These are phyloP conservation scores for Yamadazyma aaseri DNA, from an alignment of 1,139 yeast genomes.

Conservation along the genomic window DNA sequence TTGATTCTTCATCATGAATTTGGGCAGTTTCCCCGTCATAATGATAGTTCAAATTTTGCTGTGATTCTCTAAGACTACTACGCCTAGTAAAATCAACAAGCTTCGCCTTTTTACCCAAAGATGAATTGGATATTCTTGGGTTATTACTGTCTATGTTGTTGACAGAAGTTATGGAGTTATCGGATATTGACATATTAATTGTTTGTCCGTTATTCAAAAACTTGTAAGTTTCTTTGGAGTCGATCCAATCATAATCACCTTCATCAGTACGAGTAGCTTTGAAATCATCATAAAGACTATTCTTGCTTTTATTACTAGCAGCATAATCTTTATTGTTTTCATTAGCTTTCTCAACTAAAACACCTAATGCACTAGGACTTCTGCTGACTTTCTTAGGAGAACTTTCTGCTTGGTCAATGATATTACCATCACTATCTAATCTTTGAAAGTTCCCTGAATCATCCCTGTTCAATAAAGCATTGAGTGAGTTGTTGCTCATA, in stretches of 20 bases:
- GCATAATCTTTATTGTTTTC: slow-evolving; percentile 27
- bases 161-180: slow-evolving; percentile 11
- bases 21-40: slow-evolving; percentile 37
- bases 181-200: slow-evolving; percentile 14
- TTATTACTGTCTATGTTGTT: slow-evolving; percentile 4
- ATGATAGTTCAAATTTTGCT: slow-evolving; percentile 21
- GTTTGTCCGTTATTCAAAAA: slow-evolving; percentile 15
- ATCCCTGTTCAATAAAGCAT: slow-evolving; percentile 29
- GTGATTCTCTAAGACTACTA: slow-evolving; percentile 44
- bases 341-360: slow-evolving; percentile 25
- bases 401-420: slow-evolving; percentile 27
- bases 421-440: slow-evolving; percentile 55
- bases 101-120: slow-evolving; percentile 36
- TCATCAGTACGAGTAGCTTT: slow-evolving; percentile 26
- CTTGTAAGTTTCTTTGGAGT: slow-evolving; percentile 14
- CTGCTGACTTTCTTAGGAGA: slow-evolving; percentile 21
- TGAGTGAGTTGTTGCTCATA: slow-evolving; percentile 31
- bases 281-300: slow-evolving; percentile 26
- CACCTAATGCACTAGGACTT: slow-evolving; percentile 29
- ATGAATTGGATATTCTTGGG: slow-evolving; percentile 18
- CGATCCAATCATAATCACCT: slow-evolving; percentile 31
- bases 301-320: slow-evolving; percentile 12
- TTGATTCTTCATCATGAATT: slow-evolving; percentile 29
- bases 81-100: slow-evolving; percentile 54
- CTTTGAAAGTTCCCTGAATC: slow-evolving; percentile 49